Evolutionary conservation across 441 rosid species (phyloP), one percentile per base, ranked within the genome.

Genomic region (Populus tomentosa): DNA sequence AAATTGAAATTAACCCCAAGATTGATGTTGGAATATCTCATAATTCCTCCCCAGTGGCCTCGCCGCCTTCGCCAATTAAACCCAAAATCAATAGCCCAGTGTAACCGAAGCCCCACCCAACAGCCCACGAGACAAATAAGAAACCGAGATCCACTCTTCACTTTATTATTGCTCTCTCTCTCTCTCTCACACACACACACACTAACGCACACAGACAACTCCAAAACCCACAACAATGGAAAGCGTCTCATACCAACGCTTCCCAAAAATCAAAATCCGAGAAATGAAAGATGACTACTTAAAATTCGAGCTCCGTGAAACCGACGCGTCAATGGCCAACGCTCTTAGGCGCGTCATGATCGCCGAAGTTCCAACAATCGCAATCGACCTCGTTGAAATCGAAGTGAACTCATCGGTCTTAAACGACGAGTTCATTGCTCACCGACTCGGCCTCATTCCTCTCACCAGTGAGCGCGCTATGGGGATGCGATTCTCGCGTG

Each of bases 281-380:
- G 97, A 94, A 74, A 77, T 89, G 13, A 92, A 90, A 79, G 98
- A 94, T 61, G 98, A 95, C 85, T 90, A 85, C 83, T 74, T 71
- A 6, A 95, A 95, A 75, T 94, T 95, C 84, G 98, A 94, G 93
- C 97, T 95, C 76, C 91, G 97, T 2, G 96, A 92, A 73, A 94
- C 98, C 30, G 98, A 95, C 67, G 88, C 91, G 4, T 94, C 97
- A 42, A 75, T 94, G 82, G 97, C 99, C n/a, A 95, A 95, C 80
- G 99, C 99, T 11, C 94, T 95, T 80, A 95, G 99, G 38, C 98
- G 97, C 72, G 91, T 95, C 3, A 95, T 94, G 99, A 91, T 95
- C 72, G 90, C 97, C 0, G 98, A 95, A 79, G 98, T 95, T 32
- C 99, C 98, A 7, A 95, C 97, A 13, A 84, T 92, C 23, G 98